These are phyloP conservation scores for Pseudognaphalium luteoalbum DNA, from an alignment of 129 eudicot species.

Conservation along the genomic window DNA sequence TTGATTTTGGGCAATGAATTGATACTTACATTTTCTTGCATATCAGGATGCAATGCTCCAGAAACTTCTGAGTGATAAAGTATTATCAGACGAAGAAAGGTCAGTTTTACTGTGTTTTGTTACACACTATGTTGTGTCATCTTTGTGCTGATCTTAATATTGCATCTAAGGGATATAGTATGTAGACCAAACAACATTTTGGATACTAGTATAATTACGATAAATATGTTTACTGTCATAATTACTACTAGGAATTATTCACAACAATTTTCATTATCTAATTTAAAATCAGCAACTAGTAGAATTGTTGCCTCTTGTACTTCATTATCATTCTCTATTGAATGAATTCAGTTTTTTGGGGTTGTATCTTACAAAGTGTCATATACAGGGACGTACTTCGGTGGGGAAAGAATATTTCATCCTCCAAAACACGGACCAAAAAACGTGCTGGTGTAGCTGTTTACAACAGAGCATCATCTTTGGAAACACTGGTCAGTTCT, in stretches of 20 bases:
- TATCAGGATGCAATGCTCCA: constrained; percentile 94
- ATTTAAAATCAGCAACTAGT: neutral
- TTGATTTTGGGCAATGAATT: constrained; percentile 7
- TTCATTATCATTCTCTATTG: neutral
- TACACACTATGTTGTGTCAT: neutral
- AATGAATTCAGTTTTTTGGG: neutral
- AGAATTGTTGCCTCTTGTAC: neutral
- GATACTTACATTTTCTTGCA: constrained; percentile 21
- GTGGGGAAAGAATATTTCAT: constrained; percentile 82
- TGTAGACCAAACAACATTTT: neutral
- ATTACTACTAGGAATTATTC: neutral
- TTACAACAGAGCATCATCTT: constrained; percentile 92
- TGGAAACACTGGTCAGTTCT: constrained; percentile 84
- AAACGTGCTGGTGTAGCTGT: constrained; percentile 97
- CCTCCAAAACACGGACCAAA: constrained; percentile 81
- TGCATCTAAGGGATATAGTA: neutral
- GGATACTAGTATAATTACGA: neutral
- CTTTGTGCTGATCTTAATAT: neutral
- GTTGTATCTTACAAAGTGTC: constrained; percentile 17
- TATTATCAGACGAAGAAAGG: constrained; percentile 80
- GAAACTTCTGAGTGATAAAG: constrained; percentile 62
- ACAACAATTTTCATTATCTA: neutral
- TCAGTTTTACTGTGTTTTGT: constrained; percentile 28
- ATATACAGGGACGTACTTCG: constrained; percentile 70
- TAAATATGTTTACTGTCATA: neutral